A percentile compares a stretch with the other conserved stretches of the same genome.
Evolutionary conservation across 2,329 filamentous ascomycete genomes (phyloP).

Genomic region (Zasmidium angulare): DNA sequence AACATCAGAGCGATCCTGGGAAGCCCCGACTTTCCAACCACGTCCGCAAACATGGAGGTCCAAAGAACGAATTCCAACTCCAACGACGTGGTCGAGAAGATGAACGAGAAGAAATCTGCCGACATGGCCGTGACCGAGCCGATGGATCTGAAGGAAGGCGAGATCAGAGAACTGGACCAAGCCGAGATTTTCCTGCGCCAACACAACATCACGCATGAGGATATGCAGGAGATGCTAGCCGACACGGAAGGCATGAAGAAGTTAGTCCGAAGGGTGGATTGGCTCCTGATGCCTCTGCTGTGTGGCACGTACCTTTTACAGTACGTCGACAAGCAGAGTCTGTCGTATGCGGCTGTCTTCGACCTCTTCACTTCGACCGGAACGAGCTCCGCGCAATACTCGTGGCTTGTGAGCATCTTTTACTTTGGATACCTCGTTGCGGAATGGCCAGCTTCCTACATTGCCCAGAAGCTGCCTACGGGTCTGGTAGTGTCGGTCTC

Average conservation of each 20-base stretch:
- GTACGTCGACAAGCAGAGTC: conserved; percentile 47
- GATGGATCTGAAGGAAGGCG: conserved; percentile 29
- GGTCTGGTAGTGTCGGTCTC: conserved; percentile 34
- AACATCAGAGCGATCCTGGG: background rate
- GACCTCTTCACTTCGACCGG: conserved; percentile 53
- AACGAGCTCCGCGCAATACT: conserved; percentile 51
- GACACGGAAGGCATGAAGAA: conserved; percentile 40
- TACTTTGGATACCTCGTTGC: conserved; percentile 48
- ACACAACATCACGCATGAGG: conserved; percentile 45
- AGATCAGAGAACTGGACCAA: conserved; percentile 46
- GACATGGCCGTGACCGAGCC: conserved; percentile 13
- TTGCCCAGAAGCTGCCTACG: conserved; percentile 36
- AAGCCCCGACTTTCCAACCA: background rate
- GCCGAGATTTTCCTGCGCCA: conserved; percentile 52
- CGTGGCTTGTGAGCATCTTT: conserved; percentile 58
- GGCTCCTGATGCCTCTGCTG: conserved; percentile 53
- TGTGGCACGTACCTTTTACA: conserved; percentile 53
- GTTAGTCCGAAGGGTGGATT: conserved; percentile 50
- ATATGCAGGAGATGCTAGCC: conserved; percentile 46
- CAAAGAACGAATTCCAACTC: conserved; percentile 1
- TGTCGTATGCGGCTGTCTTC: conserved; percentile 57
- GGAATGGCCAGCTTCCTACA: conserved; percentile 26
- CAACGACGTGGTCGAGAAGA: conserved; percentile 10
- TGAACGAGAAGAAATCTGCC: conserved; percentile 14
- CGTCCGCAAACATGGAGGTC: background rate